Evolutionary conservation across 805 yeast species (phyloP).

Genomic region (Nematodospora valgi): DNA sequence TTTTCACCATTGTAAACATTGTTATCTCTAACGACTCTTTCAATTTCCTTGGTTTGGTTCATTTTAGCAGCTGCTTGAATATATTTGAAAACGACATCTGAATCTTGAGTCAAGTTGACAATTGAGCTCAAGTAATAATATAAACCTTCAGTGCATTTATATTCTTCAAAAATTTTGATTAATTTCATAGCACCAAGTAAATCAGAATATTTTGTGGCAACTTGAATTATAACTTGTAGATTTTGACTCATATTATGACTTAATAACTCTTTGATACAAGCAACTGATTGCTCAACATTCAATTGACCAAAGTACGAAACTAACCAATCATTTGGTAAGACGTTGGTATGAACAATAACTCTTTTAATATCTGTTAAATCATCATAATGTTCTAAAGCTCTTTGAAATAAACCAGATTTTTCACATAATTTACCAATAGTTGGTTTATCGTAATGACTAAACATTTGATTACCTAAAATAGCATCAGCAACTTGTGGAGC

Average conservation of each 20-base stretch:
- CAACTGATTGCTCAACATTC: slow-evolving; percentile 88
- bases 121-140: slow-evolving; percentile 91
- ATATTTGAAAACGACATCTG: slow-evolving; percentile 94
- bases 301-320: slow-evolving; percentile 89
- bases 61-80: slow-evolving; percentile 90
- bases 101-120: slow-evolving; percentile 89
- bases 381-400: slow-evolving; percentile 94
- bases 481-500: slow-evolving; percentile 99
- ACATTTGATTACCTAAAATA: slow-evolving; percentile 91
- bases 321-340: slow-evolving; percentile 90
- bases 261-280: slow-evolving; percentile 83
- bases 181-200: slow-evolving; percentile 81
- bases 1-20: slow-evolving; percentile 94
- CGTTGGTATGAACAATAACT: slow-evolving; percentile 82
- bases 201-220: slow-evolving; percentile 94
- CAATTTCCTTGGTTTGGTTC: slow-evolving; percentile 91
- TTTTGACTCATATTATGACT: slow-evolving; percentile 75
- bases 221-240: slow-evolving; percentile 90
- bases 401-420: slow-evolving; percentile 91
- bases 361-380: slow-evolving; percentile 94
- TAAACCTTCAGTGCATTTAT: slow-evolving; percentile 87
- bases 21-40: slow-evolving; percentile 92
- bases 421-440: slow-evolving; percentile 91
- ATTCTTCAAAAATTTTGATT: slow-evolving; percentile 90
- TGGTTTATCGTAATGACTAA: slow-evolving; percentile 91